Evolutionary conservation across 768 basidiomycete species (phyloP).

Genomic region (Plicaturopsis crispa): DNA sequence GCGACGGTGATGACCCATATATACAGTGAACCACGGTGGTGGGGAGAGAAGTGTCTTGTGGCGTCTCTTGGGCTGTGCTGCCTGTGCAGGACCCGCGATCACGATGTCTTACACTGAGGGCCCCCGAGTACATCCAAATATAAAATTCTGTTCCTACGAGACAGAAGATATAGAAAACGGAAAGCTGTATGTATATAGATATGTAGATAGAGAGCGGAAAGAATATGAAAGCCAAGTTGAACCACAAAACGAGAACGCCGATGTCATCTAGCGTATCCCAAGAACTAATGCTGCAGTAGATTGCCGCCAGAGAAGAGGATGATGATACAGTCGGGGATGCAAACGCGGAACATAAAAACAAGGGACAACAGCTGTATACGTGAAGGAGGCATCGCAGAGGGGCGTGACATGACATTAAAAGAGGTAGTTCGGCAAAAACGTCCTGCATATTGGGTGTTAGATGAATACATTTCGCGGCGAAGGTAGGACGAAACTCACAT

Average conservation of each 20-base stretch:
- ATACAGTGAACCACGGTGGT: no score
- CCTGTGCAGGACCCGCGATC: no score
- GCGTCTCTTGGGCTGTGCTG: no score
- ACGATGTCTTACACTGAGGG: no score
- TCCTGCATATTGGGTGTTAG: slow-evolving; percentile 4
- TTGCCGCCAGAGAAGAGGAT: slow-evolving; percentile 14
- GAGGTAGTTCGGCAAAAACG: slow-evolving; percentile 37
- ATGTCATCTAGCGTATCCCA: slow-evolving; percentile 3
- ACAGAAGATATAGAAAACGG: slow-evolving; percentile 3
- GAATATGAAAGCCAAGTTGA: slow-evolving; percentile 9
- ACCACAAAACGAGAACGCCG: slow-evolving; percentile 7
- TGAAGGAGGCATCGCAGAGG: slow-evolving; percentile 3
- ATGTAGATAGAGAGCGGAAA: slow-evolving; percentile 3
- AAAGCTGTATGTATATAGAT: slow-evolving; percentile 9
- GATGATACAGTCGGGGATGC: slow-evolving; percentile 8
- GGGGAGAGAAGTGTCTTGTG: no score
- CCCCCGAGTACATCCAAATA: no score
- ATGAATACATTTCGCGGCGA: background rate
- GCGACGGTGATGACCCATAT: slow-evolving; percentile 1
- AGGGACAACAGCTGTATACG: slow-evolving; percentile 10
- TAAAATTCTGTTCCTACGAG: no score
- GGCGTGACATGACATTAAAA: slow-evolving; percentile 51
- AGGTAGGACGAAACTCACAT: slow-evolving; percentile 45
- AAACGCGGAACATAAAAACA: slow-evolving; percentile 9
- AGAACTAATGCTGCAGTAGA: slow-evolving; percentile 9